phyloP scores from a whole-genome alignment of 1,139 yeast species.

The Geotrichum bryndzae region DNA sequence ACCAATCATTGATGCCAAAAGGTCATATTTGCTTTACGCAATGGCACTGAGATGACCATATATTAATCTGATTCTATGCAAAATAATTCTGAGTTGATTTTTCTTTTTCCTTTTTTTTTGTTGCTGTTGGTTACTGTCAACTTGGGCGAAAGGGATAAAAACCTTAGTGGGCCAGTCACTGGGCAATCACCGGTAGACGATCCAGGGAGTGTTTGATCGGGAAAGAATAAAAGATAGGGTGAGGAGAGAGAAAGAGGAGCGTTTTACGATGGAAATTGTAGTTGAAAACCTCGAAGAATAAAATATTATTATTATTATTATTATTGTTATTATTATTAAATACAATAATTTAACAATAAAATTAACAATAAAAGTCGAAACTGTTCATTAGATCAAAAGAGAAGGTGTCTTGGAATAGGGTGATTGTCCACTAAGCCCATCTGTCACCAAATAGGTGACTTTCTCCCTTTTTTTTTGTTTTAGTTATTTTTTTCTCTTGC shows the following conservation, averaged over 20 bases:
- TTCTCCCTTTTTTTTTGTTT: not conserved
- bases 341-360: not conserved
- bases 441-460: not conserved
- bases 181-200: not conserved
- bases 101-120: too few relatives aligned
- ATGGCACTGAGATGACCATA: too few relatives aligned
- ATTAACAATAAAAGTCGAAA: not conserved
- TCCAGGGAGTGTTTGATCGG: not conserved
- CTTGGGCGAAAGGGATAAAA: not conserved
- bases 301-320: not conserved
- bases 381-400: too few relatives aligned
- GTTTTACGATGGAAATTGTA: too few relatives aligned
- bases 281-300: not conserved
- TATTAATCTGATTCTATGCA: too few relatives aligned
- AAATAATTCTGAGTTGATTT: too few relatives aligned
- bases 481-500: not conserved
- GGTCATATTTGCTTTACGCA: too few relatives aligned
- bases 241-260: not conserved
- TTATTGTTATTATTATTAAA: not conserved
- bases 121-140: not conserved
- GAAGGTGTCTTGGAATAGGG: too few relatives aligned
- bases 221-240: not conserved
- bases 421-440: not conserved
- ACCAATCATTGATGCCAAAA: too few relatives aligned
- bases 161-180: not conserved